phyloP scores from a whole-genome alignment of 2,329 filamentous ascomycete genomes.

The Raffaelea ambrosiae region DNA sequence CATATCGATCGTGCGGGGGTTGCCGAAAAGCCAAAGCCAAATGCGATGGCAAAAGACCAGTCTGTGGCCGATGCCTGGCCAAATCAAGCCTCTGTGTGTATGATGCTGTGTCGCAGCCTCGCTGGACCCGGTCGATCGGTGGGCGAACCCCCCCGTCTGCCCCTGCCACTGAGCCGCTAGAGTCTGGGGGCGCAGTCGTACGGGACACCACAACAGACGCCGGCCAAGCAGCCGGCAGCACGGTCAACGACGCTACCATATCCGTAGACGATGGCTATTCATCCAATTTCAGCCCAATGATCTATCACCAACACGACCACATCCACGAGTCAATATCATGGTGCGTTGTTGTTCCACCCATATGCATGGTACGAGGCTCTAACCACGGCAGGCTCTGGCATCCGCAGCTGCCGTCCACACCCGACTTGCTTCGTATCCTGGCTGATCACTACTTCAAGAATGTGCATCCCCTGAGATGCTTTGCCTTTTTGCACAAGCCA shows the following conservation, averaged over 20 bases:
- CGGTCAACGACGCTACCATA: too few relatives aligned
- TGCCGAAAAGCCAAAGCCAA: conserved; percentile 7
- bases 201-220: too few relatives aligned
- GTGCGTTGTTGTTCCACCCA: not conserved
- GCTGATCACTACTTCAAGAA: conserved; percentile 16
- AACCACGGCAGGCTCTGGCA: conserved; percentile 7
- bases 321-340: not conserved
- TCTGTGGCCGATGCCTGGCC: conserved; percentile 4
- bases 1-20: conserved; percentile 3
- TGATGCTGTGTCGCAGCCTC: not conserved
- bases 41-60: conserved; percentile 7
- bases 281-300: too few relatives aligned
- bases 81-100: conserved; percentile 3
- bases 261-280: too few relatives aligned
- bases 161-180: too few relatives aligned
- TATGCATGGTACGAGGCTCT: not conserved
- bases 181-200: too few relatives aligned
- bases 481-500: conserved; percentile 16
- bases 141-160: too few relatives aligned
- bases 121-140: conserved; percentile 1
- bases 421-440: conserved; percentile 1
- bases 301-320: not conserved
- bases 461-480: conserved; percentile 14
- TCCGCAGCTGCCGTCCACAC: conserved; percentile 4
- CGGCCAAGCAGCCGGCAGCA: too few relatives aligned